These are phyloP conservation scores for Yamadazyma buinensis DNA, from an alignment of 1,139 yeast species.

Conservation along the genomic window DNA sequence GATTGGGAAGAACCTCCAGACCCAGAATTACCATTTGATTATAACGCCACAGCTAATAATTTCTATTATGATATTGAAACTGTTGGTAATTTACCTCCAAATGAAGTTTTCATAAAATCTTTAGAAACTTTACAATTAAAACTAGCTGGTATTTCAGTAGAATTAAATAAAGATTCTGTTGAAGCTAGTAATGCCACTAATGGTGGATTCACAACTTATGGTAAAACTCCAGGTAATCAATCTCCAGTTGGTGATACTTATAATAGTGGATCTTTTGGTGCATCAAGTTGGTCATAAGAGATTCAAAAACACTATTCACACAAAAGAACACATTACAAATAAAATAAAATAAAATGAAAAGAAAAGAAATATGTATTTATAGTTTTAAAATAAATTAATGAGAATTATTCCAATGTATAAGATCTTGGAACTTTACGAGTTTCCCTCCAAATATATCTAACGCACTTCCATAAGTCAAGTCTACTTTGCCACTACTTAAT, in stretches of 20 bases:
- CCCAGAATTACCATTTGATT: conserved; percentile 85
- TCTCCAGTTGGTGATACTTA: conserved; percentile 40
- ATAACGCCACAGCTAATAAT: conserved; percentile 72
- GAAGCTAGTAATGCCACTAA: conserved; percentile 43
- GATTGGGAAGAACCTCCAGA: conserved; percentile 97
- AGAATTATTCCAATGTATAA: conserved; percentile 63
- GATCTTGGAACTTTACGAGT: conserved; percentile 69
- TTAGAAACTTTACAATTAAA: conserved; percentile 83
- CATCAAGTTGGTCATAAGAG: conserved; percentile 21
- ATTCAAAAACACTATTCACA: background rate
- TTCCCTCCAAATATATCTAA: conserved; percentile 91
- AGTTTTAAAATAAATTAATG: conserved; percentile 4
- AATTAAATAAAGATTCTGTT: conserved; percentile 61
- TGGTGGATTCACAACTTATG: conserved; percentile 50
- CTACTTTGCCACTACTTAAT: conserved; percentile 79
- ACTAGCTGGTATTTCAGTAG: conserved; percentile 84
- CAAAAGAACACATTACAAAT: too few relatives aligned
- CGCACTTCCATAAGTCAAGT: conserved; percentile 88
- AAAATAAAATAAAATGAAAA: background rate
- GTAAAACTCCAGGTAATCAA: conserved; percentile 42
- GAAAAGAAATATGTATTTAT: conserved; percentile 3
- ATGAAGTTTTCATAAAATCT: conserved; percentile 82
- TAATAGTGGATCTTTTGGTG: conserved; percentile 46
- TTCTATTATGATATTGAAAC: conserved; percentile 91
- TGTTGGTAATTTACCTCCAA: conserved; percentile 83